Evolutionary conservation across 495 filamentous ascomycete genomes (phyloP), one percentile per base, ranked within the genome.

Genomic region (Tuber umbilicatum): DNA sequence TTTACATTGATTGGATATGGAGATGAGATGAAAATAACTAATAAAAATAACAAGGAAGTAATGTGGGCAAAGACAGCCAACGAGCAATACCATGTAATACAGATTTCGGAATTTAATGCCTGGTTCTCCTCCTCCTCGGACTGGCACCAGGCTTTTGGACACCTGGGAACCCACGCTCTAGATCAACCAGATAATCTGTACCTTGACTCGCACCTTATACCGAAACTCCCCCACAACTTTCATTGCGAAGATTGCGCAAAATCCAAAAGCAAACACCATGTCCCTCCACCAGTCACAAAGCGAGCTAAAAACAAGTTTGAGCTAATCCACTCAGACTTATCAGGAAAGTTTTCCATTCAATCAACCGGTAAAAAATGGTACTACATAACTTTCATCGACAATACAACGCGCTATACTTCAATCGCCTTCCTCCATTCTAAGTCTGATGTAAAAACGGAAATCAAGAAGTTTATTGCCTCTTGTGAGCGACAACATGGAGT

Each of bases 301-400:
- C 7, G 41, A 42, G 41, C 41, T 12, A 42, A 42, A 42, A 10
- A 73, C 14, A 42, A 23, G 60, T 38, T 35, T 23, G 42, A 67
- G 16, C 42, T 73, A 55, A 60, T 73, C 39, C 69, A 68, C 71
- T 68, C 71, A 35, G 71, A 73, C 21, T 9, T 73, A 3, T 73
- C 71, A 1, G 71, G 71, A 73, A 68, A 67, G 27, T 40, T 68
- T 10, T 14, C 19, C 43, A 68, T 31, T n/a, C 17, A 55, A 37
- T 60, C 31, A n/a, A n/a, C n/a, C n/a, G n/a, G n/a, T n/a, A n/a
- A n/a, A n/a, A n/a, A n/a, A n/a, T n/a, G n/a, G n/a, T n/a, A n/a
- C n/a, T n/a, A n/a, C n/a, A n/a, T n/a, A n/a, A n/a, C n/a, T n/a
- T n/a, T n/a, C n/a, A n/a, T 68, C 38, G 45, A 73, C 5, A 37